These are phyloP conservation scores for Aspergillus novoparasiticus DNA, from an alignment of 2,329 filamentous ascomycete genomes.

Conservation along the genomic window DNA sequence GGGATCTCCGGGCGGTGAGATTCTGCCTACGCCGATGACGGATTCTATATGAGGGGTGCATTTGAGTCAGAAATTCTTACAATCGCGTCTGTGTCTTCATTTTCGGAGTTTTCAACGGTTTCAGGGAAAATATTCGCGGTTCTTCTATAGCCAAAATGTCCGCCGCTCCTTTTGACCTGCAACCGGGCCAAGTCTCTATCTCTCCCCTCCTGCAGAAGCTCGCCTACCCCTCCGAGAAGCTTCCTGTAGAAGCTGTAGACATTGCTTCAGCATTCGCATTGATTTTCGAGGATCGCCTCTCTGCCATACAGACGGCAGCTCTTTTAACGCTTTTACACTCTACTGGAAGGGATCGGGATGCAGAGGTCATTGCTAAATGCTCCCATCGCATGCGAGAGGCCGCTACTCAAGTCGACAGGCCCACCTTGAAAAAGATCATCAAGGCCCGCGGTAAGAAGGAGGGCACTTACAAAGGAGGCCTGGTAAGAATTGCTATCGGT, in stretches of 20 bases:
- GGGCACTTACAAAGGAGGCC: conserved; percentile 76
- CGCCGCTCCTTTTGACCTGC: conserved; percentile 24
- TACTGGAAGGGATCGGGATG: conserved; percentile 78
- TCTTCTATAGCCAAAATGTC: conserved; percentile 25
- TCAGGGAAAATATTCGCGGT: background rate
- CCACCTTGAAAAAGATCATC: conserved; percentile 64
- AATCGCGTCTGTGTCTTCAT: background rate
- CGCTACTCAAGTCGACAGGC: conserved; percentile 70
- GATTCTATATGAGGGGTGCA: background rate
- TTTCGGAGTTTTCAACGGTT: background rate
- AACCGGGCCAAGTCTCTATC: conserved; percentile 47
- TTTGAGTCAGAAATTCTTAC: background rate
- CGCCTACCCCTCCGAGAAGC: conserved; percentile 47
- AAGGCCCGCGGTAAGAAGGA: conserved; percentile 63
- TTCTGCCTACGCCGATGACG: conserved; percentile 27
- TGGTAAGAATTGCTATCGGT: conserved; percentile 61
- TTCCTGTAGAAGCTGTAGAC: conserved; percentile 69
- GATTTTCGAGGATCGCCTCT: conserved; percentile 88
- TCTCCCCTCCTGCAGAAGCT: conserved; percentile 51
- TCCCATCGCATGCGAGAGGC: conserved; percentile 82
- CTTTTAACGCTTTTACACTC: conserved; percentile 91
- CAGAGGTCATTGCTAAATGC: conserved; percentile 84
- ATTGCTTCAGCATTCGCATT: conserved; percentile 87
- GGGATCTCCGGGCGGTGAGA: conserved; percentile 20
- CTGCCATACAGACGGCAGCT: conserved; percentile 83